Evolutionary conservation across 2,329 filamentous ascomycete genomes (phyloP).

Genomic region (Scedosporium boydii): DNA sequence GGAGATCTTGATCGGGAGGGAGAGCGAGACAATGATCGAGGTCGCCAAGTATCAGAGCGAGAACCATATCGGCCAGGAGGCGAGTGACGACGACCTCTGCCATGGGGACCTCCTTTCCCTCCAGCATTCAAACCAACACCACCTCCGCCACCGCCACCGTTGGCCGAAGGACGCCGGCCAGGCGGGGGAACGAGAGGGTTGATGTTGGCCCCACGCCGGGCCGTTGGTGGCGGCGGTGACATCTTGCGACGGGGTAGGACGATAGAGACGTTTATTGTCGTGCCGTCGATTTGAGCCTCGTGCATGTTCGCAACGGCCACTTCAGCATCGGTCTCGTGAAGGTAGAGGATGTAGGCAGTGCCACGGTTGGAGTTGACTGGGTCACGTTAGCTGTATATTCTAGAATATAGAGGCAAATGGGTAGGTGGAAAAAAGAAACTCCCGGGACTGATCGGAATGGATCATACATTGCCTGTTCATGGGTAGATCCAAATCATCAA

Average conservation of each 20-base stretch:
- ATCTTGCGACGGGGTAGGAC: conserved; percentile 78
- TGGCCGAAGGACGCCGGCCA: conserved; percentile 11
- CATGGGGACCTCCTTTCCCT: conserved; percentile 21
- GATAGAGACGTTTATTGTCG: conserved; percentile 76
- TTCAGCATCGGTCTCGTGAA: conserved; percentile 69
- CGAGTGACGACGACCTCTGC: conserved; percentile 19
- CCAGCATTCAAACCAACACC: conserved; percentile 24
- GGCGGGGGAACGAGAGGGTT: conserved; percentile 41
- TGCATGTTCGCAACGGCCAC: conserved; percentile 93
- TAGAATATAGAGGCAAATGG: background rate
- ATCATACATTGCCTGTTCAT: conserved; percentile 73
- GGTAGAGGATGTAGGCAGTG: conserved; percentile 85
- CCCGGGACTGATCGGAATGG: background rate
- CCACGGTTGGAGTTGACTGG: conserved; percentile 82
- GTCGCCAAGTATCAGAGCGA: conserved; percentile 51
- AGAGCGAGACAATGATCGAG: conserved; percentile 45
- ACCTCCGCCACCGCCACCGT: conserved; percentile 24
- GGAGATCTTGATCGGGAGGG: conserved; percentile 29
- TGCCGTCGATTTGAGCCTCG: conserved; percentile 85
- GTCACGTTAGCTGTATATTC: background rate
- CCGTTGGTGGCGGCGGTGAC: conserved; percentile 66
- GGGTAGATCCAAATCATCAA: conserved; percentile 81
- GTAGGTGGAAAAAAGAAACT: conserved; percentile 8
- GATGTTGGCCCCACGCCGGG: conserved; percentile 52
- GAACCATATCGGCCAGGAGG: conserved; percentile 28